Base-by-base conservation (phyloP, 73 alveolate species). In the Breviolum minutum region DNA sequence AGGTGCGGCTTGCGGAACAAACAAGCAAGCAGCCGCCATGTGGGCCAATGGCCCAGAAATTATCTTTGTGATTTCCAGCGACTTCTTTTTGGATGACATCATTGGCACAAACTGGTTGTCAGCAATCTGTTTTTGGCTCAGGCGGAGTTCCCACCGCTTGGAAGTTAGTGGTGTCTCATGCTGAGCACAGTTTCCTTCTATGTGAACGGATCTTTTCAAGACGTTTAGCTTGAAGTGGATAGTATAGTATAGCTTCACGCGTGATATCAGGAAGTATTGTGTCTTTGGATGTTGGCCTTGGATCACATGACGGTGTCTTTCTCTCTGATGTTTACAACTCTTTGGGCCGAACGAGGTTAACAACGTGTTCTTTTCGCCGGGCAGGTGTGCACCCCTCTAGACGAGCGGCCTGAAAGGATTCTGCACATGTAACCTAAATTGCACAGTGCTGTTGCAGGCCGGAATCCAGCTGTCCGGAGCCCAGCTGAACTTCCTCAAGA, bases 61-160 rank as follows among this genome's bases (percentile, higher is more conserved):
- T 16, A 19, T 73, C 60, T 73, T 66, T 48, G 82, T 71, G 5
- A 71, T 8, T 71, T n/a, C 81, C 30, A 40, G 54, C 54, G 54
- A 3, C 77, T 1, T 68, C 17, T 68, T 68, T 68, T 14, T 68
- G 77, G n/a, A 68, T 68, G 63, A n/a, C 24, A 20, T 8, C 86
- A 27, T 11, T 77, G 86, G 64, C 62, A 79, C 87, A 22, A 63
- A 22, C 77, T 14, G 77, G 17, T 68, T 68, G 77, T 17, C 54
- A 6, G 30, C 82, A 10, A 71, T 26, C 40, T 40, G 81, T 40
- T 5, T 24, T 29, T 30, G 14, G 27, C 69, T 24, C 13, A 92
- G 98, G 98, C 98, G 90, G 98, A 92, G 80, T 92, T 92, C 84
- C 98, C 98, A 81, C 98, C 98, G 89, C 98, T 92, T 60, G 98